Base-by-base conservation (phyloP, 1,284 basidiomycete species). In the Ceratobasidium sp. region DNA sequence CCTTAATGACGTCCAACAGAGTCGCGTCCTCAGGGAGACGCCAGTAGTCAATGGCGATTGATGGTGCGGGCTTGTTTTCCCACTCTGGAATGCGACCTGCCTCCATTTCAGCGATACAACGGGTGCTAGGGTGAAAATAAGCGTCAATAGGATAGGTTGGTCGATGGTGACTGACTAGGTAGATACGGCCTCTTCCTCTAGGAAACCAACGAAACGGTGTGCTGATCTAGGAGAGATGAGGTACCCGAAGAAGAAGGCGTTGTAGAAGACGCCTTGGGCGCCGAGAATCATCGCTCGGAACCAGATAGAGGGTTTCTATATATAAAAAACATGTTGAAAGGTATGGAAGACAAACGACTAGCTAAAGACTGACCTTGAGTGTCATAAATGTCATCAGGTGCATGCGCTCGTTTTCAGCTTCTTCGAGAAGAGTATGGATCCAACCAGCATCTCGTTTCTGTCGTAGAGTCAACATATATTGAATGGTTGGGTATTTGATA, bases 331-430 rank as follows among this genome's bases (percentile, higher is more conserved):
- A 91, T 90, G 97, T 27, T 92, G 84, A 96, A 97, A 0, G 93
- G 96, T 88, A 92, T 65, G 77, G 76, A 2, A 49, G 29, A 8
- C 14, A 16, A 19, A 0, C 27, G 22, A 8, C 19, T 24, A 0
- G 1, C 1, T 19, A 16, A 24, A 8, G 7, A 24, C 66, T 54
- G 5, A 49, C 79, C 84, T 78, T 77, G 90, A 76, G 29, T 0
- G 62, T 74, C 76, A 78, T 76, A 64, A 77, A 76, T 19, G 77
- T 76, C 93, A 96, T 93, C 49, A 96, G 85, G 82, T 96, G 95
- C 94, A 96, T 95, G 65, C 95, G 86, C 83, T 98, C 96, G 80
- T 98, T 98, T 81, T 98, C 96, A 7, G 95, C 95, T 83, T 98
- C 96, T 81, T 96, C 92, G 31, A 97, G 84, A 49, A 95, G 87